phyloP scores from a whole-genome alignment of 78 protist species.

The Dictyostelium firmibasis region DNA sequence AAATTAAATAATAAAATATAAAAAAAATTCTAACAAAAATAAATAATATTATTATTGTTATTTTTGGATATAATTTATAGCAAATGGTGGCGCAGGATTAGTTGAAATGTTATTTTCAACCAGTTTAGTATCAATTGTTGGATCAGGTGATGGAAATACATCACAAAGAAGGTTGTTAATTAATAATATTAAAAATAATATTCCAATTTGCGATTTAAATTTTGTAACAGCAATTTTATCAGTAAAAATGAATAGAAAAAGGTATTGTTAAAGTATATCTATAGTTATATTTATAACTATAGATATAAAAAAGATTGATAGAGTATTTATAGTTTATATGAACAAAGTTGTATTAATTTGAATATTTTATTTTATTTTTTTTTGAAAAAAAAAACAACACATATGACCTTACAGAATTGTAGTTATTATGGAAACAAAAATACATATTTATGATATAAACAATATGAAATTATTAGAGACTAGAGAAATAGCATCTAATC shows the following conservation, averaged over 20 bases:
- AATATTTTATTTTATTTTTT: too few species aligned
- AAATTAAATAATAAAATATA: neutral
- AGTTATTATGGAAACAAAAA: slow-evolving; percentile 82
- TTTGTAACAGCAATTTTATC: slow-evolving; percentile 78
- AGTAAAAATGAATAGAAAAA: slow-evolving; percentile 76
- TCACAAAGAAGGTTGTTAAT: slow-evolving; percentile 81
- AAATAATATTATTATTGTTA: neutral
- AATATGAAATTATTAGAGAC: slow-evolving; percentile 86
- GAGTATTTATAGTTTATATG: too few species aligned
- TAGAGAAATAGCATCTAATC: slow-evolving; percentile 81
- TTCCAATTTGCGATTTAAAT: slow-evolving; percentile 75
- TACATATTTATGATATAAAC: slow-evolving; percentile 87
- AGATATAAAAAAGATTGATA: too few species aligned
- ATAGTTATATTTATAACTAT: too few species aligned
- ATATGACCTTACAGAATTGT: too few species aligned
- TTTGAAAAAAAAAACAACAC: too few species aligned
- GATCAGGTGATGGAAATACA: slow-evolving; percentile 89
- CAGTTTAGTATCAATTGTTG: slow-evolving; percentile 95
- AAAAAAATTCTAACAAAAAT: neutral
- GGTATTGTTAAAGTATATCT: slow-evolving; percentile 38
- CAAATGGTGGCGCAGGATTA: slow-evolving; percentile 92
- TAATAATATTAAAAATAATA: slow-evolving; percentile 80
- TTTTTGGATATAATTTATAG: slow-evolving; percentile 11
- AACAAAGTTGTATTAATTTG: too few species aligned
- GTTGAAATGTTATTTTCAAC: slow-evolving; percentile 97